Base-by-base conservation (phyloP, 192 early-diverging fungal genomes). In the Jimgerdemannia flammicorona region DNA sequence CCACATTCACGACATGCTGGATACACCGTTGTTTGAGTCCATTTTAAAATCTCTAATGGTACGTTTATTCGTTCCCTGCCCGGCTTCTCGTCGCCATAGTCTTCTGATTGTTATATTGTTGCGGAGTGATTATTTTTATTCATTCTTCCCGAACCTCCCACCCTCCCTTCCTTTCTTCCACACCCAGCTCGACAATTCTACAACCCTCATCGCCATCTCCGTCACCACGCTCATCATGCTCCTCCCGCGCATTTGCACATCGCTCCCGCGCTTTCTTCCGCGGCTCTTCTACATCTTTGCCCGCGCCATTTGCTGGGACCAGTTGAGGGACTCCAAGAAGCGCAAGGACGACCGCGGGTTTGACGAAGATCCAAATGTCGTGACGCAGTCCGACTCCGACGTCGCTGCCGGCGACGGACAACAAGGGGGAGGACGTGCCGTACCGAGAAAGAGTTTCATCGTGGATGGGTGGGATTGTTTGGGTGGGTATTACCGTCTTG, bases 201-300 rank as follows among this genome's bases (percentile, higher is more conserved):
- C 86, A 11, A 77, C 84, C 2, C 74, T 87, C 70, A 84, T 87
- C 40, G 85, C 84, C 20, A 75, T 87, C 17, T 85, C 84, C 42
- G 77, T 86, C 43, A 85, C 85, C 78, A 86, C 81, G 7, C 68
- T 87, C 8, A 85, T 87, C 64, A 87, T 87, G 86, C 66, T 87
- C 3, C 78, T 87, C 66, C 86, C 86, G 40, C 78, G 86, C 9
- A 87, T 87, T 14, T 84, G 83, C 10, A 75, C 86, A 0, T 70
- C 80, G 6, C 69, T 87, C 29, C 83, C 85, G 18, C 79, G 79
- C 4, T 75, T 75, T 70, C 77, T 87, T 17, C 83, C 84, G 2
- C 77, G 84, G 9, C 44, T 87, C 7, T 87, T 87, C 64, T 78
- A 84, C 54, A 85, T 87, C 49, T 81, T 85, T 43, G 81, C 83